These are phyloP conservation scores for Micractinium conductrix DNA, from an alignment of 139 green algal genomes.

Conservation along the genomic window DNA sequence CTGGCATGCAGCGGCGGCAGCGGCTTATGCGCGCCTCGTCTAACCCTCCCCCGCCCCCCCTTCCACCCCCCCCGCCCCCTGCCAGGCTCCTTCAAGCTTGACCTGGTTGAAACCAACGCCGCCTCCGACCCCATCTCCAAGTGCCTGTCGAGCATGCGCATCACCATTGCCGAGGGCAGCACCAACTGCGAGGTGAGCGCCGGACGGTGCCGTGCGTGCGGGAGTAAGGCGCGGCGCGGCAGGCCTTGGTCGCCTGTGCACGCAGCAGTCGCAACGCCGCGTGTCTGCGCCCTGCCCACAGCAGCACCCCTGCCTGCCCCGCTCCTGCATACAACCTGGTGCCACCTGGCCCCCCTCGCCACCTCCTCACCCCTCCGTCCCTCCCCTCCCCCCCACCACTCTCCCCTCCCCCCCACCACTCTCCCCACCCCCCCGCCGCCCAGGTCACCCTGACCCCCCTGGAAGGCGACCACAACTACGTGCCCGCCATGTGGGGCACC, in stretches of 20 bases:
- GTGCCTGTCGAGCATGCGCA: constrained; percentile 14
- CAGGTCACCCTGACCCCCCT: constrained; percentile 1
- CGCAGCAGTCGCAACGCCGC: too few relatives aligned
- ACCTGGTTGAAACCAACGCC: neutral
- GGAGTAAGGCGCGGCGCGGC: too few relatives aligned
- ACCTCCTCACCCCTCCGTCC: too few relatives aligned
- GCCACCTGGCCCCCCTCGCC: too few relatives aligned
- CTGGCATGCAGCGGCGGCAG: neutral
- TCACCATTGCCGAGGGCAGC: neutral
- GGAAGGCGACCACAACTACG: neutral
- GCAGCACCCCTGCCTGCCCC: neutral
- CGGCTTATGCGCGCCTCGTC: neutral
- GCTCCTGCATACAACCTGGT: too few relatives aligned
- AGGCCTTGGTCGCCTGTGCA: too few relatives aligned
- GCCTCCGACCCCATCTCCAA: neutral
- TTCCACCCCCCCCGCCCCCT: neutral
- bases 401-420: neutral
- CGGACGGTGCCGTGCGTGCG: neutral
- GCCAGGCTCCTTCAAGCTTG: neutral
- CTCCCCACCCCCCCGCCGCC: neutral
- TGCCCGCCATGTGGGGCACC: neutral
- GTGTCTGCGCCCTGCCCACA: neutral
- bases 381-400: neutral
- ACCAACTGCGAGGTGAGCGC: neutral
- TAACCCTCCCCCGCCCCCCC: neutral